These are phyloP conservation scores for Rhizoclosmatium globosum DNA, from an alignment of 192 early-diverging fungal genomes.

Conservation along the genomic window DNA sequence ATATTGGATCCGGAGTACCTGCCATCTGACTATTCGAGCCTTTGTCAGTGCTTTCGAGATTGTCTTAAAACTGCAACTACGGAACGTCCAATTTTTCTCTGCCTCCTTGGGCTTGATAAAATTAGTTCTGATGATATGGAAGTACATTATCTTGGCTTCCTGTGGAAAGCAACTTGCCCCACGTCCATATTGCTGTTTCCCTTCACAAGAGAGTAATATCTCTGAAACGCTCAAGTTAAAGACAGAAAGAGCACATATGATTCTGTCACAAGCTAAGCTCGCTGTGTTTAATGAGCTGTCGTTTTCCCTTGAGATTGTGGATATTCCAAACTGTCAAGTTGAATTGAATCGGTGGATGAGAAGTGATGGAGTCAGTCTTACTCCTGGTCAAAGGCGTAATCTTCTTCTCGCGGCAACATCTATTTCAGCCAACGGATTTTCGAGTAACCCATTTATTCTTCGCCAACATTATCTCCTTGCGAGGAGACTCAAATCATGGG, in stretches of 20 bases:
- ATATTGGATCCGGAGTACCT: slow-evolving; percentile 34
- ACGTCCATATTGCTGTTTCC: slow-evolving; percentile 30
- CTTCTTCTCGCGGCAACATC: slow-evolving; percentile 28
- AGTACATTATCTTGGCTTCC: slow-evolving; percentile 27
- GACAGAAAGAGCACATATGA: neutral
- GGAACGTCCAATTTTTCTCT: slow-evolving; percentile 29
- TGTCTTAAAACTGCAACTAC: slow-evolving; percentile 23
- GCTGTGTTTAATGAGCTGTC: slow-evolving; percentile 19
- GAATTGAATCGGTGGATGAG: slow-evolving; percentile 32
- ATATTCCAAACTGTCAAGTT: slow-evolving; percentile 24
- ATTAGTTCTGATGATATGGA: slow-evolving; percentile 17
- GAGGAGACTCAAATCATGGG: slow-evolving; percentile 21
- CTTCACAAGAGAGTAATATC: slow-evolving; percentile 4
- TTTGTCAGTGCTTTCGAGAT: slow-evolving; percentile 10
- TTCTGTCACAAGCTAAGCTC: slow-evolving; percentile 11
- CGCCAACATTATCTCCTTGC: slow-evolving; percentile 13
- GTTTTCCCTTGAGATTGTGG: slow-evolving; percentile 10
- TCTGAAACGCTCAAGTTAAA: neutral
- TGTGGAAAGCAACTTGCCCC: slow-evolving; percentile 30
- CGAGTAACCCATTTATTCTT: slow-evolving; percentile 17
- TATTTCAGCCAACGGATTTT: neutral
- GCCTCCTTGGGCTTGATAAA: slow-evolving; percentile 32
- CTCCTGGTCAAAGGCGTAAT: slow-evolving; percentile 7
- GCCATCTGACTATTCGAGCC: slow-evolving; percentile 23
- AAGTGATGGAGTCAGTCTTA: neutral